Conservation (phyloP, 805 yeast genomes). For the Jamesozyma rosinii region DNA sequence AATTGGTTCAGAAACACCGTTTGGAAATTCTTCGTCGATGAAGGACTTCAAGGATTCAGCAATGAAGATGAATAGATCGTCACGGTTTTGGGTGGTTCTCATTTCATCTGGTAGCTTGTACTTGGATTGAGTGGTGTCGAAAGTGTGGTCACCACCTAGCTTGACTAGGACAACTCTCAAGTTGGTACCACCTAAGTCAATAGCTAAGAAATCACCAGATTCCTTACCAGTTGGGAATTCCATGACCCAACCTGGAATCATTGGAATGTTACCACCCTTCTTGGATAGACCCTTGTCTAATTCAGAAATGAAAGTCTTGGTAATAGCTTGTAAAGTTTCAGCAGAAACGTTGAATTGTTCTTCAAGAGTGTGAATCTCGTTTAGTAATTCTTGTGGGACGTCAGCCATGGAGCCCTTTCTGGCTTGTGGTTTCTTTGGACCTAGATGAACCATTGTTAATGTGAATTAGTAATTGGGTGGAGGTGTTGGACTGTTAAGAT, state of each 20-base stretch:
- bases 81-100: slow-evolving; percentile 64
- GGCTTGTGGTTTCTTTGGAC: slow-evolving; percentile 74
- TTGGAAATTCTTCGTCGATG: slow-evolving; percentile 56
- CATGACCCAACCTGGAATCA: slow-evolving; percentile 96
- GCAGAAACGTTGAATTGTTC: slow-evolving; percentile 51
- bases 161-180: slow-evolving; percentile 84
- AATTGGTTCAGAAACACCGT: slow-evolving; percentile 50
- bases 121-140: slow-evolving; percentile 80
- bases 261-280: slow-evolving; percentile 81
- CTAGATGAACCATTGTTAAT: slow-evolving; percentile 64
- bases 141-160: slow-evolving; percentile 72
- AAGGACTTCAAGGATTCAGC: slow-evolving; percentile 72
- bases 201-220: slow-evolving; percentile 80
- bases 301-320: slow-evolving; percentile 69
- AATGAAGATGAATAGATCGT: slow-evolving; percentile 75
- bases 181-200: slow-evolving; percentile 96
- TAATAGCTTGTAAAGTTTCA: slow-evolving; percentile 53
- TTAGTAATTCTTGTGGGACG: slow-evolving; percentile 54
- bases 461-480: too few relatives aligned
- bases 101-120: slow-evolving; percentile 66
- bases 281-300: slow-evolving; percentile 70
- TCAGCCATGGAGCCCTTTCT: slow-evolving; percentile 64
- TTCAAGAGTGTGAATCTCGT: slow-evolving; percentile 51
- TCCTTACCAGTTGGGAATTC: slow-evolving; percentile 90
- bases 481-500: not conserved